Percentiles rank a stretch among this genome's conserved stretches.
phyloP scores from a whole-genome alignment of 2,329 filamentous ascomycete genomes.

The Didymella lethalis region DNA sequence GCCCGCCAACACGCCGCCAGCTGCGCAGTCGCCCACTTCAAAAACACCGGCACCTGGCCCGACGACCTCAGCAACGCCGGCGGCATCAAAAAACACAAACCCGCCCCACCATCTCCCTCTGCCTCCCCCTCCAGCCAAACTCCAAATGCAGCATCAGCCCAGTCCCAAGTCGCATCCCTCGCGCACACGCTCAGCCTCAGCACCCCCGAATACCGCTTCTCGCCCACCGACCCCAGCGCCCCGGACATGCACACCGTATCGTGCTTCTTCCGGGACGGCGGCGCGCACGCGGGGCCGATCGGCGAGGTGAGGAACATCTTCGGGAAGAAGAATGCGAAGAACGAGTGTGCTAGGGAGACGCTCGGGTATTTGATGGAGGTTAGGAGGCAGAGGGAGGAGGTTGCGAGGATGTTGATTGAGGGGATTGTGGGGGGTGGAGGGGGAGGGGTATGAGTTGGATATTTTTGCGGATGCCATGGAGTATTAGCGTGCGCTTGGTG shows the following conservation, averaged over 20 bases:
- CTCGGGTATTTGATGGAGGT: constrained; percentile 51
- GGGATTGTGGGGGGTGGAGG: neutral
- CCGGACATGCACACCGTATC: constrained; percentile 47
- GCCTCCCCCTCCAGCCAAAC: neutral
- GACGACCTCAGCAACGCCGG: constrained; percentile 28
- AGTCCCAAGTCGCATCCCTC: constrained; percentile 31
- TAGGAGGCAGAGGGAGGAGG: constrained; percentile 15
- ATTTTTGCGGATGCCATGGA: constrained; percentile 13
- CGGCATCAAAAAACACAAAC: constrained; percentile 45
- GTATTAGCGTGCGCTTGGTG: neutral
- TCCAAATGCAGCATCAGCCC: constrained; percentile 15
- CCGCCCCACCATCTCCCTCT: neutral
- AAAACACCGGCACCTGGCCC: constrained; percentile 45
- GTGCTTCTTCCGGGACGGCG: constrained; percentile 45
- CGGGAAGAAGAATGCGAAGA: constrained; percentile 60
- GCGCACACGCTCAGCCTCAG: constrained; percentile 32
- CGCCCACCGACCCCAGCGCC: constrained; percentile 6
- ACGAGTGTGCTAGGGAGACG: constrained; percentile 56
- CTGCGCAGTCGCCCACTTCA: constrained; percentile 54
- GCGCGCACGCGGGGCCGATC: constrained; percentile 42
- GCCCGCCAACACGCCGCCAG: constrained; percentile 54
- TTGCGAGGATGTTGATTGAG: constrained; percentile 23
- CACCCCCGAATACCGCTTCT: constrained; percentile 34
- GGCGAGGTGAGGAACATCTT: constrained; percentile 54
- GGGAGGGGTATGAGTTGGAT: constrained; percentile 3